phyloP scores from a whole-genome alignment of 1,139 yeast genomes.

The Pneumocystis murina region DNA sequence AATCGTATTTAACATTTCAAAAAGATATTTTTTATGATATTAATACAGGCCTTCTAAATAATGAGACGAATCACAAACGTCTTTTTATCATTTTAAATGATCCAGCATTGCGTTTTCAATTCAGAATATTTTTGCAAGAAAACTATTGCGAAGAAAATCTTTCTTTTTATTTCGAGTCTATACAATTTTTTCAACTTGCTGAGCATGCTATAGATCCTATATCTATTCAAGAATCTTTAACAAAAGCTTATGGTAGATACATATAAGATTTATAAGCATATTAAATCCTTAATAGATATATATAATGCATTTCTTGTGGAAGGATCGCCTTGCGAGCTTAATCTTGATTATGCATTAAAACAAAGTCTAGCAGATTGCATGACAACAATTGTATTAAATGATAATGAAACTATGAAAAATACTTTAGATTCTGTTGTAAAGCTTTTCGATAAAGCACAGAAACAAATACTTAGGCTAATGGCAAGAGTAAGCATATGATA shows the following conservation, averaged over 20 bases:
- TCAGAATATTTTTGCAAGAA: constrained; percentile 45
- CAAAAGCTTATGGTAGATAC: constrained; percentile 12
- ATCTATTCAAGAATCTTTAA: constrained; percentile 10
- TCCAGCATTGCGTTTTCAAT: constrained; percentile 63
- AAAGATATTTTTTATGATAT: neutral
- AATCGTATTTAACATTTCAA: neutral
- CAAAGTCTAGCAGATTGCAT: constrained; percentile 35
- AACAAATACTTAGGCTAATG: constrained; percentile 16
- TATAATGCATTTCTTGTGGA: constrained; percentile 53
- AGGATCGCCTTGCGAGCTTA: constrained; percentile 58
- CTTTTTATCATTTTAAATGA: constrained; percentile 45
- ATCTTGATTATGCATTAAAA: constrained; percentile 48
- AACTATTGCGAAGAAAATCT: constrained; percentile 65
- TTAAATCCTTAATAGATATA: constrained; percentile 25
- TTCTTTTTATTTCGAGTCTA: constrained; percentile 50
- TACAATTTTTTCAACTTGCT: constrained; percentile 19
- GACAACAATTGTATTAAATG: constrained; percentile 14
- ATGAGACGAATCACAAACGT: constrained; percentile 14
- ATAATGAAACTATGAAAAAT: constrained; percentile 7
- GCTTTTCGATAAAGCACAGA: constrained; percentile 14
- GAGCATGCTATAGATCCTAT: constrained; percentile 17
- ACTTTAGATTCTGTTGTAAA: constrained; percentile 11
- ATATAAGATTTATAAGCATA: constrained; percentile 23
- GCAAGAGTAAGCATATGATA: constrained; percentile 10
- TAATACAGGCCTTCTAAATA: neutral